Base-by-base conservation (phyloP, 1,284 basidiomycete genomes). In the Cutaneotrichosporon arboriforme region DNA sequence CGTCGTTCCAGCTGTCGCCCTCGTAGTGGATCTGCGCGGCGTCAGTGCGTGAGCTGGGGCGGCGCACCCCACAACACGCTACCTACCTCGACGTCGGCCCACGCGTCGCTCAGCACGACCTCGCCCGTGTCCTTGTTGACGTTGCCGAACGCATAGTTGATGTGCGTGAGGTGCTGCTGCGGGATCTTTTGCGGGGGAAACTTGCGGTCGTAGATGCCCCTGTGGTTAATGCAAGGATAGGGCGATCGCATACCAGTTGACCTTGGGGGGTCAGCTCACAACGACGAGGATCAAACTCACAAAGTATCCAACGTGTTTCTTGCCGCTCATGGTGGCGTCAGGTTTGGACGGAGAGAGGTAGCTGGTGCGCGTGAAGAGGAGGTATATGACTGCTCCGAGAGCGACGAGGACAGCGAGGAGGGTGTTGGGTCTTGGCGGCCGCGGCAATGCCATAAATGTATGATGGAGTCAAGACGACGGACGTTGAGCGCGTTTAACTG, bases 151-250 rank as follows among this genome's bases (percentile, higher is more conserved):
- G 93, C 88, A 67, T 94, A 94, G 20, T 92, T 77, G 64, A 96
- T 82, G 66, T 92, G 89, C 57, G 81, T 97, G 74, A 82, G 81
- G 71, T 77, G 81, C 55, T 70, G 75, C 52, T 71, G 76, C 49
- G 91, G 92, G 53, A 97, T 79, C 67, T 80, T 68, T 73, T 81
- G 77, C 69, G 86, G 80, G 75, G 68, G 66, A 57, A 83, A 94
- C 75, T 92, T 91, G 62, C 90, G 83, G 37, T 83, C 91, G 71
- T 96, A 97, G 49, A 96, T 96, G n/a, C 89, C 91, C 92, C 92
- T 57, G 33, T 4, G 31, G 39, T 49, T 18, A 49, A 26, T 38
- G 23, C 4, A 4, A 9, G 37, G 1, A 4, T 2, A 3, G 12
- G 15, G 20, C 31, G 18, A 18, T 33, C 21, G 36, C 39, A 14